Base-by-base conservation (phyloP, 345 rosid genomes). In the Pistacia vera region DNA sequence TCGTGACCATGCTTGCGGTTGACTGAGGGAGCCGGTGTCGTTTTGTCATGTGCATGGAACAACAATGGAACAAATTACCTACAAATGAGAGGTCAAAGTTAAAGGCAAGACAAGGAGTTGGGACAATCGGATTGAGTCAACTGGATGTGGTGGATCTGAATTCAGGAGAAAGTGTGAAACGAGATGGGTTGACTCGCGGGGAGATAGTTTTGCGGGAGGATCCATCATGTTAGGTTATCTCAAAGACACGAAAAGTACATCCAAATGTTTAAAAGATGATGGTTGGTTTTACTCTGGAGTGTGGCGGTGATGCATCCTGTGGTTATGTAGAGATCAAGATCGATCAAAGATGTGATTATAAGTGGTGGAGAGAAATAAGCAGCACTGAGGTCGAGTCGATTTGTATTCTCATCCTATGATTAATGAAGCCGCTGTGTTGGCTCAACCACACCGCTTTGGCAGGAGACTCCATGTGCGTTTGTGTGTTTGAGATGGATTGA, bases 231-330 rank as follows among this genome's bases (percentile, higher is more conserved):
- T 84, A 8, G 94, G 94, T 0, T 90, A 90, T 48, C 78, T 83
- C 4, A 90, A 87, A 60, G 87, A 90, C 66, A 75, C 71, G 17
- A 74, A 82, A 65, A 88, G 78, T 7, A 86, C 87, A 0, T 71
- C 80, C 11, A 74, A 63, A 4, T 78, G 78, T 18, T 80, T 87
- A 77, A 65, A 64, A 68, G 81, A 73, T 18, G 84, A 84, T 17
- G 92, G 91, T 0, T 90, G 95, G 95, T 82, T 90, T 63, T 79
- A 81, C 55, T 83, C 87, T 0, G 92, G 95, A n/a, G 95, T 69
- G 63, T 87, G 1, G 91, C 85, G 2, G 95, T 90, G 59, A 86
- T 84, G n/a, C 92, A 90, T 77, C 73, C 82, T 0, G 89, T 54
- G 88, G 90, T 33, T 89, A 87, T 77, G 61, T 88, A 55, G 94